A percentile compares a stretch with the other conserved stretches of the same genome.
Conservation (phyloP, 2,329 filamentous ascomycete species). For the Cordyceps sp. region DNA sequence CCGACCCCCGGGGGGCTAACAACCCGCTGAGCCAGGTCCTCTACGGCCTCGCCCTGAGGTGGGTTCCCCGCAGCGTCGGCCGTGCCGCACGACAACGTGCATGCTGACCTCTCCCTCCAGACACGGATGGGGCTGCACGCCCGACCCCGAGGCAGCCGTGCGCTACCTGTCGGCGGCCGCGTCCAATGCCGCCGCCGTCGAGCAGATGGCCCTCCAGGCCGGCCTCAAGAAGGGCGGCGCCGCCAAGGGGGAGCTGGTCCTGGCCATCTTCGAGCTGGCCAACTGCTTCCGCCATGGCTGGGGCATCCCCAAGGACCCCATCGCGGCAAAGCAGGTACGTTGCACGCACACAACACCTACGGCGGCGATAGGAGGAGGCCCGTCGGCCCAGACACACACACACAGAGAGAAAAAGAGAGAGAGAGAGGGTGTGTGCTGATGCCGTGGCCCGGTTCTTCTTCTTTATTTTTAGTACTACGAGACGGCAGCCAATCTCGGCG, state of each 20-base stretch:
- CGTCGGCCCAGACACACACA: too few species aligned
- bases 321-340: constrained; percentile 60
- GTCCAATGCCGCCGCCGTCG: constrained; percentile 74
- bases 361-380: too few species aligned
- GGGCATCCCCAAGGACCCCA: constrained; percentile 74
- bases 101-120: constrained; percentile 24
- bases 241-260: constrained; percentile 87
- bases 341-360: too few species aligned
- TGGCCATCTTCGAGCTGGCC: constrained; percentile 89
- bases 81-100: too few species aligned
- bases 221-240: constrained; percentile 87
- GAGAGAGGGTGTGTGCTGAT: too few species aligned
- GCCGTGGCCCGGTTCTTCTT: too few species aligned
- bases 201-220: constrained; percentile 68
- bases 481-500: constrained; percentile 88
- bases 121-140: constrained; percentile 81
- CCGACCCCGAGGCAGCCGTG: constrained; percentile 57
- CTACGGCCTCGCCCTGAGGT: constrained; percentile 82
- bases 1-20: constrained; percentile 69
- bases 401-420: too few species aligned
- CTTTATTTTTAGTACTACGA: constrained; percentile 63
- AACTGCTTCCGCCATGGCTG: constrained; percentile 91
- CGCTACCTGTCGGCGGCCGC: constrained; percentile 78
- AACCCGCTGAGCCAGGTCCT: constrained; percentile 92
- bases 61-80: too few species aligned